phyloP scores from a whole-genome alignment of 441 rosid species.

The Melastoma candidum region DNA sequence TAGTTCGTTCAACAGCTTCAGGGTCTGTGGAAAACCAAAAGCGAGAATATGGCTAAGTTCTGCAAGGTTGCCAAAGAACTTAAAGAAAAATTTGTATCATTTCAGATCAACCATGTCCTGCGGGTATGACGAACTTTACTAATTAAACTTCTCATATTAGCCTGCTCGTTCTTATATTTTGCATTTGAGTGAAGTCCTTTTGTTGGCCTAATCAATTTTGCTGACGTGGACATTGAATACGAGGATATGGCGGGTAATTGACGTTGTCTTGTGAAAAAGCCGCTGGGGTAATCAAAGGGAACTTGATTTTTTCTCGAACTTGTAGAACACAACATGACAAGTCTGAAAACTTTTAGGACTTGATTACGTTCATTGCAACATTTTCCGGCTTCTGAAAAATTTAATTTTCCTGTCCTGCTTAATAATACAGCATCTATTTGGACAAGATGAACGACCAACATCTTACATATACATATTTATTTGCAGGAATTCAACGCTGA shows the following conservation, averaged over 20 bases:
- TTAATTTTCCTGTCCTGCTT: background rate
- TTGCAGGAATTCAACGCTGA: slow-evolving; percentile 3
- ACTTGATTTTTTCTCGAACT: too few species aligned
- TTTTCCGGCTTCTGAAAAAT: too few species aligned
- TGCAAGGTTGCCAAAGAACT: slow-evolving; percentile 5
- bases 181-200: background rate
- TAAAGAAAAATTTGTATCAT: background rate
- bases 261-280: too few species aligned
- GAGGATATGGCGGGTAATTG: too few species aligned
- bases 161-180: slow-evolving; percentile 1
- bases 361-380: too few species aligned
- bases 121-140: slow-evolving; percentile 1
- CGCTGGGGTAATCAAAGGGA: too few species aligned
- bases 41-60: slow-evolving; percentile 7
- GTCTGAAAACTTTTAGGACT: too few species aligned
- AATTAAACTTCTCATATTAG: background rate
- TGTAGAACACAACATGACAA: too few species aligned
- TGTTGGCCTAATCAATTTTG: slow-evolving; percentile 2
- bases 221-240: too few species aligned
- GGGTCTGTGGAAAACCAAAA: slow-evolving; percentile 10
- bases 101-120: background rate
- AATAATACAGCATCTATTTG: background rate
- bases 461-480: background rate
- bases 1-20: slow-evolving; percentile 5
- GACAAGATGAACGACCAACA: background rate